These are phyloP conservation scores for Salmacisia buchloeana DNA, from an alignment of 1,284 basidiomycete genomes.

Conservation along the genomic window DNA sequence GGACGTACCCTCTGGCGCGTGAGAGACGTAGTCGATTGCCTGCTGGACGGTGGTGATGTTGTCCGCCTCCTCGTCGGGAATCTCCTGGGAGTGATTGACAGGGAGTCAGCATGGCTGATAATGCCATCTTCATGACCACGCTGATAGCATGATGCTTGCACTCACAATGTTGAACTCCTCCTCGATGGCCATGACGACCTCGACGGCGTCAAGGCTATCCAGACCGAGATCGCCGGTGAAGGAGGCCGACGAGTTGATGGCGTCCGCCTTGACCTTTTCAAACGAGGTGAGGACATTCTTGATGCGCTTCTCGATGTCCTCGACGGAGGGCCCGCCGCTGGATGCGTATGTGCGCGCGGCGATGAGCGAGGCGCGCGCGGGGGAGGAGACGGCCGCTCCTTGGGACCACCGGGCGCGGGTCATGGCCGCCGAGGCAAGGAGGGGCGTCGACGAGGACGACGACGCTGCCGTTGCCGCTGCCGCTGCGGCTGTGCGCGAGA, in stretches of 20 bases:
- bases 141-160: slow-evolving; percentile 6
- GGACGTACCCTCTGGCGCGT: slow-evolving; percentile 72
- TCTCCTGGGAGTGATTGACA: slow-evolving; percentile 61
- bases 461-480: slow-evolving; percentile 12
- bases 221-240: slow-evolving; percentile 87
- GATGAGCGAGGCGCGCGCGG: slow-evolving; percentile 16
- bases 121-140: background rate
- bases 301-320: slow-evolving; percentile 74
- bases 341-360: slow-evolving; percentile 63
- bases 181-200: slow-evolving; percentile 99
- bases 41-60: slow-evolving; percentile 90
- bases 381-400: no score
- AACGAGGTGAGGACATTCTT: slow-evolving; percentile 85
- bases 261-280: slow-evolving; percentile 82
- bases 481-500: background rate
- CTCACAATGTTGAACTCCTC: slow-evolving; percentile 65
- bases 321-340: slow-evolving; percentile 66
- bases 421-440: slow-evolving; percentile 13
- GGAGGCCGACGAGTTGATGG: slow-evolving; percentile 70
- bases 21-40: slow-evolving; percentile 94
- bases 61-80: slow-evolving; percentile 97
- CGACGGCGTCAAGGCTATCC: slow-evolving; percentile 94
- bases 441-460: slow-evolving; percentile 21
- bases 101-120: background rate
- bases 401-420: background rate